Evolutionary conservation across 768 basidiomycete genomes (phyloP).

Genomic region (Brasilioporus rufonigricans): DNA sequence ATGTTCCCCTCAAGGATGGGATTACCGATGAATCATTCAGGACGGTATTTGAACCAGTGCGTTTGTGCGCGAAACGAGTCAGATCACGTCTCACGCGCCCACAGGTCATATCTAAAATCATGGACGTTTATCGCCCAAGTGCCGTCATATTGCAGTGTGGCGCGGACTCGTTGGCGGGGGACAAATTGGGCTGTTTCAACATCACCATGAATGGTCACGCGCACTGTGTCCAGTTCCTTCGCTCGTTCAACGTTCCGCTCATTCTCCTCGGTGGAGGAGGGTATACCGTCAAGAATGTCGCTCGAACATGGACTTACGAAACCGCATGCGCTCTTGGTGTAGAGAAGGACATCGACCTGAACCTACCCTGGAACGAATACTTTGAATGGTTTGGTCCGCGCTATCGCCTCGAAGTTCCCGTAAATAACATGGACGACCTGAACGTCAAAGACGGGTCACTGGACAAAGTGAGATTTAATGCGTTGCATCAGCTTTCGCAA

Average conservation of each 20-base stretch:
- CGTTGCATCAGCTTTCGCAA: slow-evolving; percentile 55
- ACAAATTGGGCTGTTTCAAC: slow-evolving; percentile 96
- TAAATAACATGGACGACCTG: slow-evolving; percentile 93
- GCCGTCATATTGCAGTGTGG: slow-evolving; percentile 94
- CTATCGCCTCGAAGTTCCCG: slow-evolving; percentile 86
- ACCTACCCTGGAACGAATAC: slow-evolving; percentile 84
- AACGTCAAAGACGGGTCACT: slow-evolving; percentile 81
- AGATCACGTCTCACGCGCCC: neutral
- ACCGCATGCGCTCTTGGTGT: slow-evolving; percentile 93
- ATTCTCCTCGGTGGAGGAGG: slow-evolving; percentile 95
- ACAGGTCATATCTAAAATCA: slow-evolving; percentile 78
- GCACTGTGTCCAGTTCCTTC: slow-evolving; percentile 83
- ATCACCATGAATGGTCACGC: slow-evolving; percentile 95
- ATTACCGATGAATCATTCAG: slow-evolving; percentile 86
- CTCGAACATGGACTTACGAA: slow-evolving; percentile 93
- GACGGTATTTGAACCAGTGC: slow-evolving; percentile 89
- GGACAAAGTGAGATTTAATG: slow-evolving; percentile 69
- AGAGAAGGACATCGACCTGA: slow-evolving; percentile 71
- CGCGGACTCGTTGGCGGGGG: slow-evolving; percentile 91
- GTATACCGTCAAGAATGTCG: slow-evolving; percentile 96
- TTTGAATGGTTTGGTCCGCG: slow-evolving; percentile 98
- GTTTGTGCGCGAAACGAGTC: slow-evolving; percentile 20
- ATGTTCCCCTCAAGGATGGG: slow-evolving; percentile 93
- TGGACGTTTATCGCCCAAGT: slow-evolving; percentile 85
- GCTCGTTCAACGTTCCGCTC: slow-evolving; percentile 78